Evolutionary conservation across 768 basidiomycete species (phyloP).

Genomic region (Boletus huronensis): DNA sequence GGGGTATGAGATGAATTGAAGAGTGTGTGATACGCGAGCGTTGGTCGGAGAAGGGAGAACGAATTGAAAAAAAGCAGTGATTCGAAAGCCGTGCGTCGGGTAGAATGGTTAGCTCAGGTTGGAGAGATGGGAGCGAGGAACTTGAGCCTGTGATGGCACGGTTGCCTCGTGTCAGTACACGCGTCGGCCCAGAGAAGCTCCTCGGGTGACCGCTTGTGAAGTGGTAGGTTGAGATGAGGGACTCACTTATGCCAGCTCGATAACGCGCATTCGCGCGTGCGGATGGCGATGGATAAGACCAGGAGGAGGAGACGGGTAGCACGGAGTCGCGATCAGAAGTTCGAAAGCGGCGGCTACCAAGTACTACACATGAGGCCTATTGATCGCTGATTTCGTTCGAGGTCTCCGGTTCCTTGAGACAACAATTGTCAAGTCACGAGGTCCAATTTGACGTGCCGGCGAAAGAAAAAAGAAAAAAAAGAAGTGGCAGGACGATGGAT

Average conservation of each 20-base stretch:
- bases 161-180: constrained; percentile 57
- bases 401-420: constrained; percentile 8
- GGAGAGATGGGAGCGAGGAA: constrained; percentile 21
- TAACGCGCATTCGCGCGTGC: constrained; percentile 15
- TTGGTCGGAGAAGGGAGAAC: neutral
- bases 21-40: neutral
- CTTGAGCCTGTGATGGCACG: constrained; percentile 37
- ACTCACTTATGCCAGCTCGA: constrained; percentile 15
- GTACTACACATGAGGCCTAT: constrained; percentile 5
- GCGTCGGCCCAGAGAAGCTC: constrained; percentile 35
- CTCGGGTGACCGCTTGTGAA: constrained; percentile 1
- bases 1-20: neutral
- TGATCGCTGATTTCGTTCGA: constrained; percentile 7
- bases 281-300: constrained; percentile 7
- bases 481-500: too few species aligned
- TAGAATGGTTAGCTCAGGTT: constrained; percentile 9
- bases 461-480: too few species aligned
- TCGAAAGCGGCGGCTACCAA: neutral
- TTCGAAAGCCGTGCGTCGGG: constrained; percentile 15
- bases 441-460: neutral
- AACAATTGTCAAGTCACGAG: constrained; percentile 4
- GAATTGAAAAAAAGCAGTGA: neutral
- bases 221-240: neutral
- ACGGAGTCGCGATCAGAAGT: constrained; percentile 5
- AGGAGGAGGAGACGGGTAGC: neutral